These are phyloP conservation scores for Tylopilus intermedius DNA, from an alignment of 768 basidiomycete genomes.

Conservation along the genomic window DNA sequence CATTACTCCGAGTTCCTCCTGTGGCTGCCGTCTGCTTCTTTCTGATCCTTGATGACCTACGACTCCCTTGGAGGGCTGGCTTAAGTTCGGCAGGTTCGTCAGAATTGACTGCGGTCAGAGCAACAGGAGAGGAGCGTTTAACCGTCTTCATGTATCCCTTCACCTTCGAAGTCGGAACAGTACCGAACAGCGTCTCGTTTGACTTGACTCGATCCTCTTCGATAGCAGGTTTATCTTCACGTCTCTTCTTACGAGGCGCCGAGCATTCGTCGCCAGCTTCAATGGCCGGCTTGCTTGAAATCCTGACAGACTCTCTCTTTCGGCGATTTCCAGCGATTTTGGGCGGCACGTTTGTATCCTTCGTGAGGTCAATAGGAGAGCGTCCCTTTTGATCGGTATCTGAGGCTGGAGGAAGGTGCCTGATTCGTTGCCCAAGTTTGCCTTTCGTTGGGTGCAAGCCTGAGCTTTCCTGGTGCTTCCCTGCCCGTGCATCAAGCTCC, in stretches of 20 bases:
- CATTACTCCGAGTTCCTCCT: conserved; percentile 12
- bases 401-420: not conserved
- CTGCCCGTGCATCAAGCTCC: not conserved
- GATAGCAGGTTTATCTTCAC: conserved; percentile 4
- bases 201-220: not conserved
- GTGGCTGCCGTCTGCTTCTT: conserved; percentile 5
- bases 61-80: conserved; percentile 5
- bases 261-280: conserved; percentile 15
- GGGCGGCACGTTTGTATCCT: not conserved
- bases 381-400: not conserved
- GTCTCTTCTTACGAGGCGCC: conserved; percentile 20
- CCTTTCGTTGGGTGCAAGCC: not conserved
- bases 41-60: conserved; percentile 18
- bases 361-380: not conserved
- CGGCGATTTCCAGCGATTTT: conserved; percentile 25
- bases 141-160: conserved; percentile 34
- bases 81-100: conserved; percentile 29
- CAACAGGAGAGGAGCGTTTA: conserved; percentile 30
- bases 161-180: conserved; percentile 7
- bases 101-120: conserved; percentile 22
- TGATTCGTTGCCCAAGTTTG: not conserved
- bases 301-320: conserved; percentile 20
- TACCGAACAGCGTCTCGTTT: not conserved
- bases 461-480: not conserved
- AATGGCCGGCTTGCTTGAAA: not conserved